Evolutionary conservation across 2,329 filamentous ascomycete genomes (phyloP), one percentile per base, ranked within the genome.

Genomic region (Thielaviopsis ethacetica): DNA sequence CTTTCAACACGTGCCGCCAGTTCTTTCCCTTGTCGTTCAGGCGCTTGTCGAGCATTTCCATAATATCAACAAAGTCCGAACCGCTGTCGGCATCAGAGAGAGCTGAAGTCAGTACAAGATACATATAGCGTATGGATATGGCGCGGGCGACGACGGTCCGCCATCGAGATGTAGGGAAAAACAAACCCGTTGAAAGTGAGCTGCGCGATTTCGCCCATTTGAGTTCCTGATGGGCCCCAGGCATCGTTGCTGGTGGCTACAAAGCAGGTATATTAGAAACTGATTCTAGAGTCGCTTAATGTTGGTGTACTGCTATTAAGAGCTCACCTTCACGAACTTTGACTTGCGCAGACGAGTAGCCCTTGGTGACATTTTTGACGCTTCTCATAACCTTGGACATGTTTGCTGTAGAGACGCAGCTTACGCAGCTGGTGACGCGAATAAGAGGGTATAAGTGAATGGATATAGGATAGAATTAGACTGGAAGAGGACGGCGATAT

Each of bases 1-100:
- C 94, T 73, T 98, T 98, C 62, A 98, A 76, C 13, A 98, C 93
- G 70, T 98, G 93, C 66, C 93, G 85, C 93, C 93, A 98, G 71
- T 98, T 98, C 79, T 97, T 98, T 68, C 93, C 93, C 73, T 98
- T 97, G 73, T 98, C 93, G 67, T 98, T 98, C 68, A 98, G 76
- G 65, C 93, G 86, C 77, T 97, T 97, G 74, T 98, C 93, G 65
- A 98, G 78, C 89, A 98, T 98, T 71, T 98, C 93, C 85, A 98
- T 95, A 67, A 98, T 96, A 71, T 98, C 91, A 75, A 95, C 95
- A 75, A 98, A 98, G 71, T 97, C 93, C 72, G 86, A 91, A 41
- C 90, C 91, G 69, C 91, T 95, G 64, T 50, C 49, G 50, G 41
- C 38, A 52, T 27, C n/a, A n/a, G 9, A 55, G 44, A 49, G 24